Conservation (phyloP, 257 asterid species). For the Pogostemon cablin region DNA sequence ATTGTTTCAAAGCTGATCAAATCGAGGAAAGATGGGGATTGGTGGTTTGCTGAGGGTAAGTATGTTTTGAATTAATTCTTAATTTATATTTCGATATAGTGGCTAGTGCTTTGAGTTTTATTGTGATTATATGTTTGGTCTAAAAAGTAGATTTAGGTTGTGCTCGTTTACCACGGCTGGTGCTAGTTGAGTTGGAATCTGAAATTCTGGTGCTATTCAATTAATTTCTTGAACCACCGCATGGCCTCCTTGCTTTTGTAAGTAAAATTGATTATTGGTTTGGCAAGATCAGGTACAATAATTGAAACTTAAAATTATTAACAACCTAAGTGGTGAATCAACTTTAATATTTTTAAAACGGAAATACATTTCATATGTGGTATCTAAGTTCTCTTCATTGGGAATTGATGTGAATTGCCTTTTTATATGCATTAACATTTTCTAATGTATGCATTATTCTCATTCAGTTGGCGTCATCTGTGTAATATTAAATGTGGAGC, state of each 20-base stretch:
- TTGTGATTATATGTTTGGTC: slow-evolving; percentile 15
- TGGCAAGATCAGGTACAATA: slow-evolving; percentile 12
- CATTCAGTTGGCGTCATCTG: neutral
- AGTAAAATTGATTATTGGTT: neutral
- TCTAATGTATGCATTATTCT: neutral
- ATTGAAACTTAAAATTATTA: slow-evolving; percentile 1
- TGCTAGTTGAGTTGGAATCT: slow-evolving; percentile 4
- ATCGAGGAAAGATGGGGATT: slow-evolving; percentile 63
- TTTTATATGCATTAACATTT: slow-evolving; percentile 10
- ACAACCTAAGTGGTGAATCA: neutral
- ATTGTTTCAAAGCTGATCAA: slow-evolving; percentile 63
- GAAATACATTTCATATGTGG: neutral
- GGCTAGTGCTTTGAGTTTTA: neutral
- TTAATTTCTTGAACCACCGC: slow-evolving; percentile 21
- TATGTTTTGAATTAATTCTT: slow-evolving; percentile 28
- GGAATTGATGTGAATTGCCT: slow-evolving; percentile 1
- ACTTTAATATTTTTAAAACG: neutral
- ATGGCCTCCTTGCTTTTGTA: neutral
- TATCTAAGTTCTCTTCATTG: slow-evolving; percentile 22
- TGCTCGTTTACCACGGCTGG: slow-evolving; percentile 22
- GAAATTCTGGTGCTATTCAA: slow-evolving; percentile 4
- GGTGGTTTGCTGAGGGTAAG: slow-evolving; percentile 94
- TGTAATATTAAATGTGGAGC: neutral
- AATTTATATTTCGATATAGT: slow-evolving; percentile 23
- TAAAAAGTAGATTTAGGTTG: slow-evolving; percentile 19